These are phyloP conservation scores for Cercospora sp. DNA, from an alignment of 2,329 filamentous ascomycete species.

Conservation along the genomic window DNA sequence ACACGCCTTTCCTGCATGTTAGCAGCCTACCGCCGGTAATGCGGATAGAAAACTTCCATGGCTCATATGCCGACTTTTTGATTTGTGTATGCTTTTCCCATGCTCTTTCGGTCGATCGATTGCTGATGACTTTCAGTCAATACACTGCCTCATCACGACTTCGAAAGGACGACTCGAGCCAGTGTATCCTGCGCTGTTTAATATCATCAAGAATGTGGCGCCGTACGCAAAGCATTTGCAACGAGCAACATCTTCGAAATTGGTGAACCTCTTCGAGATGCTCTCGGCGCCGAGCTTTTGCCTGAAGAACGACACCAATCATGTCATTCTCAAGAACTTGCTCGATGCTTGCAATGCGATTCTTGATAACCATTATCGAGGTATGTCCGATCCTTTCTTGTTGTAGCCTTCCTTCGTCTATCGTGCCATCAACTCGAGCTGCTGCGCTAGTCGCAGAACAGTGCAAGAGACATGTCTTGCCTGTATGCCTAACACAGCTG, in stretches of 20 bases:
- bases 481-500: neutral
- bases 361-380: conserved; percentile 70
- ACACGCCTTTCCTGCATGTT: conserved; percentile 83
- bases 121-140: conserved; percentile 59
- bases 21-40: conserved; percentile 82
- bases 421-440: neutral
- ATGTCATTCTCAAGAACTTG: conserved; percentile 74
- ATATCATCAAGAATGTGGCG: conserved; percentile 90
- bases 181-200: conserved; percentile 86
- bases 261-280: conserved; percentile 83
- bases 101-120: neutral
- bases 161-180: conserved; percentile 88
- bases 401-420: neutral
- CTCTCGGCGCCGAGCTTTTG: conserved; percentile 94
- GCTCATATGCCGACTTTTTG: conserved; percentile 90
- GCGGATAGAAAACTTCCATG: conserved; percentile 78
- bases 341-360: conserved; percentile 88
- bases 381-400: conserved; percentile 21
- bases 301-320: conserved; percentile 87
- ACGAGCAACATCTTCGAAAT: conserved; percentile 70
- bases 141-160: conserved; percentile 85
- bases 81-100: conserved; percentile 68
- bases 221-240: conserved; percentile 79
- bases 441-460: neutral
- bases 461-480: neutral